These are phyloP conservation scores for Pascua sp. DNA, from an alignment of 1,284 basidiomycete species.

Conservation along the genomic window DNA sequence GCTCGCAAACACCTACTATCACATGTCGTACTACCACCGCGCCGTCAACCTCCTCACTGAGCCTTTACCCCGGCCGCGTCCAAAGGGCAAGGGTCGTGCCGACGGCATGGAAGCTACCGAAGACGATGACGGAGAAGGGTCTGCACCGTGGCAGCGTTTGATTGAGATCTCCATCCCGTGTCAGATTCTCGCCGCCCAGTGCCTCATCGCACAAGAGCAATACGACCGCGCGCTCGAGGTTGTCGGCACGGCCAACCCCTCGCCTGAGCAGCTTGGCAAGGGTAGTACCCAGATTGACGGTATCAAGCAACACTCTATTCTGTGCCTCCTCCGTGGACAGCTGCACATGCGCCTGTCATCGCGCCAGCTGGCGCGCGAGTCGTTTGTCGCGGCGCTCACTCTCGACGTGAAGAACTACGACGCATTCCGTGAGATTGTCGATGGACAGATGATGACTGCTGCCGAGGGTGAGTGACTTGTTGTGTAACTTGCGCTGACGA, in stretches of 20 bases:
- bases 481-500: background rate
- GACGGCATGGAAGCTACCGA: conserved; percentile 2
- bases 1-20: conserved; percentile 95
- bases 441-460: conserved; percentile 87
- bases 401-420: conserved; percentile 98
- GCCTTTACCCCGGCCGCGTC: conserved; percentile 51
- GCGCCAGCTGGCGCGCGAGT: conserved; percentile 80
- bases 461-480: conserved; percentile 67
- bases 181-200: conserved; percentile 89
- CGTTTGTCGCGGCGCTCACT: conserved; percentile 89
- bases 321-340: conserved; percentile 88
- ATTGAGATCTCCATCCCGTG: conserved; percentile 67
- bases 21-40: conserved; percentile 89
- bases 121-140: conserved; percentile 3
- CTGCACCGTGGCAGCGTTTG: too few species aligned
- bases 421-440: conserved; percentile 83
- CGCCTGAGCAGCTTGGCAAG: conserved; percentile 60
- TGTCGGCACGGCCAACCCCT: conserved; percentile 82
- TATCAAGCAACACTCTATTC: conserved; percentile 92
- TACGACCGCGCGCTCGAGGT: conserved; percentile 91
- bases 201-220: conserved; percentile 86
- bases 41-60: conserved; percentile 86
- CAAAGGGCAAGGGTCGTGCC: conserved; percentile 16
- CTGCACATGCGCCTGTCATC: conserved; percentile 92
- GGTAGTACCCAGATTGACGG: conserved; percentile 72